Evolutionary conservation across 306 rosid genomes (phyloP), one percentile per base, ranked within the genome.

Genomic region (Astragalus membranaceus): DNA sequence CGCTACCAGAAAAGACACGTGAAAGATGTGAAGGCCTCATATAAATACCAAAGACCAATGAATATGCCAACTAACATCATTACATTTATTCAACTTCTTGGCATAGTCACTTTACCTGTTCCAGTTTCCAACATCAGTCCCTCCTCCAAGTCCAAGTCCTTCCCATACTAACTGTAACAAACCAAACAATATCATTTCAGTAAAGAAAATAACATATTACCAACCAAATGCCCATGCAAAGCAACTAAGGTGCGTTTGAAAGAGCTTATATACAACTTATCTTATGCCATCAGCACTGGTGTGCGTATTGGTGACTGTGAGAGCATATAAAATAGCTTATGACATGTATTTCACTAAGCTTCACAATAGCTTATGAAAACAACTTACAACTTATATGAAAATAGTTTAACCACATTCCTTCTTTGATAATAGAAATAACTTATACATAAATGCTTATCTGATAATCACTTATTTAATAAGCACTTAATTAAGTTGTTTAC

Each of bases 141-240:
- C 91, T 73, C 97, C 97, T 78, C 96, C 95, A 71, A 94, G 89
- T 43, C 97, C 99, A 61, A 94, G 97, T 64, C 99, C 97, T 77
- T 91, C 90, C 97, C 96, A 91, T 13, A 86, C 84, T 72, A 94
- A 79, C 97, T 94, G 86, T 81, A 85, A 76, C 42, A 76, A 78
- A 62, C 58, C 76, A 49, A 44, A 69, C 60, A 62, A 32, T 37
- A 33, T 17, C 30, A 56, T 56, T 59, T 75, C 42, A 64, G 69
- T 15, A 12, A 69, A 62, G 4, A 51, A 71, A 75, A 62, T 17
- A 67, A 44, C 29, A 8, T 57, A 58, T 16, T 39, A 14, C 11
- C 47, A 48, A 30, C 50, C 36, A 37, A 29, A 26, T 64, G 17
- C 61, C 10, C 41, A 14, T n/a, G 16, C 13, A 54, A 62, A 39